phyloP scores from a whole-genome alignment of 257 asterid genomes.

The Gardenia jasminoides region DNA sequence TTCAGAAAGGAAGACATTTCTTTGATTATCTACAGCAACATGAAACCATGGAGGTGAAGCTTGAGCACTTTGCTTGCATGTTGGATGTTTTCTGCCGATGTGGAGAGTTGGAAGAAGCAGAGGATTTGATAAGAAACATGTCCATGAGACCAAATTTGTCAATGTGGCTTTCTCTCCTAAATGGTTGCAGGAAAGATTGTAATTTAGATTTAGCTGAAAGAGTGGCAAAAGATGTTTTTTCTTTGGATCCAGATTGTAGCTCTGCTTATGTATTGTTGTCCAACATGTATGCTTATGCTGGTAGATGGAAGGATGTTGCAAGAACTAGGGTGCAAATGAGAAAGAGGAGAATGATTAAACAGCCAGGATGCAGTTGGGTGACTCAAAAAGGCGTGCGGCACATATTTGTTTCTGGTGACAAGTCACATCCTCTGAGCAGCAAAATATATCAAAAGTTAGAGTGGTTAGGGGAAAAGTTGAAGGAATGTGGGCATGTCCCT shows the following conservation, averaged over 20 bases:
- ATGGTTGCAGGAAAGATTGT: conserved; percentile 60
- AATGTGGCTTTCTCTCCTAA: conserved; percentile 67
- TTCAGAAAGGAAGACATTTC: conserved; percentile 54
- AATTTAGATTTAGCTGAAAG: conserved; percentile 63
- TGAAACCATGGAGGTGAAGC: conserved; percentile 34
- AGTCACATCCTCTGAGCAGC: conserved; percentile 33
- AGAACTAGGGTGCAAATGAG: conserved; percentile 60
- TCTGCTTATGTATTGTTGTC: conserved; percentile 66
- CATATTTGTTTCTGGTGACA: conserved; percentile 44
- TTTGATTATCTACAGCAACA: conserved; percentile 35
- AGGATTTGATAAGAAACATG: conserved; percentile 50
- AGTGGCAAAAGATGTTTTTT: conserved; percentile 47
- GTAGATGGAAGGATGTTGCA: conserved; percentile 73
- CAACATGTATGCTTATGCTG: conserved; percentile 60
- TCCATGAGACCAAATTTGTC: conserved; percentile 57
- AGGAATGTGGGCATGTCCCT: conserved; percentile 42
- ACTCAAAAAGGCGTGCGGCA: conserved; percentile 38
- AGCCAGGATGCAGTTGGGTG: conserved; percentile 76
- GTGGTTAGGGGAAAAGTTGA: conserved; percentile 39
- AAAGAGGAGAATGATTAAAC: conserved; percentile 39
- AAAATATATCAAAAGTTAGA: conserved; percentile 41
- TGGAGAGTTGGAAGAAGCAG: conserved; percentile 72
- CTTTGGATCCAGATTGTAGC: conserved; percentile 55
- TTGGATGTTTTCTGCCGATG: conserved; percentile 68
- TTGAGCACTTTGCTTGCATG: conserved; percentile 88